A percentile compares a stretch with the other conserved stretches of the same genome.
Conservation (phyloP, 192 early-diverging fungal species). For the Phlyctochytrium bullatum region DNA sequence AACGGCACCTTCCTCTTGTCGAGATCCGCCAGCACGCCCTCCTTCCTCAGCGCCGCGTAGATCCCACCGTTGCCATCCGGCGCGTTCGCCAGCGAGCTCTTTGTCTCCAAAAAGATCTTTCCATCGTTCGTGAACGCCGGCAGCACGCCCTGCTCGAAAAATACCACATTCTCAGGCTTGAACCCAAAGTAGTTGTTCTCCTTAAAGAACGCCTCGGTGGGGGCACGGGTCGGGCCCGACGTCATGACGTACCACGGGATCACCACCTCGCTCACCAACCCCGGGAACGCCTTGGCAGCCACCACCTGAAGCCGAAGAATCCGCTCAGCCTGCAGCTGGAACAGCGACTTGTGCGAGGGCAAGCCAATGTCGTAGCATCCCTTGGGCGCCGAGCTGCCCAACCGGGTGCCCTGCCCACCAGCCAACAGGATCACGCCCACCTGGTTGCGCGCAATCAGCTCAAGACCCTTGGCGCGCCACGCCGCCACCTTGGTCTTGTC, state of each 20-base stretch:
- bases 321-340: conserved; percentile 93
- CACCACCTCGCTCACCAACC: conserved; percentile 43
- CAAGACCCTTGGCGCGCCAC: conserved; percentile 76
- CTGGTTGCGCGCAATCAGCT: conserved; percentile 79
- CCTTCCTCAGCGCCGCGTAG: conserved; percentile 84
- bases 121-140: conserved; percentile 93
- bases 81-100: conserved; percentile 52
- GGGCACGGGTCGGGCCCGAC: conserved; percentile 83
- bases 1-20: conserved; percentile 79
- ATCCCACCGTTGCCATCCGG: conserved; percentile 86
- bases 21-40: conserved; percentile 79
- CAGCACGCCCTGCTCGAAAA: conserved; percentile 95
- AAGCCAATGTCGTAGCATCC: conserved; percentile 94
- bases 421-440: conserved; percentile 89
- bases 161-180: conserved; percentile 76
- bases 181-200: conserved; percentile 88
- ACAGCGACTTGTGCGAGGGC: conserved; percentile 84
- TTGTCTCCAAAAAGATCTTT: conserved; percentile 86
- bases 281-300: conserved; percentile 38
- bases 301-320: conserved; percentile 81
- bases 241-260: conserved; percentile 99
- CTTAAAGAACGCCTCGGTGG: conserved; percentile 78
- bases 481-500: conserved; percentile 46
- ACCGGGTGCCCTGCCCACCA: conserved; percentile 34
- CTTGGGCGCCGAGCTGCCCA: conserved; percentile 74